A percentile compares a stretch with the other conserved stretches of the same genome.
Conservation (phyloP, 2,329 filamentous ascomycete species). For the Scedosporium dehoogii region DNA sequence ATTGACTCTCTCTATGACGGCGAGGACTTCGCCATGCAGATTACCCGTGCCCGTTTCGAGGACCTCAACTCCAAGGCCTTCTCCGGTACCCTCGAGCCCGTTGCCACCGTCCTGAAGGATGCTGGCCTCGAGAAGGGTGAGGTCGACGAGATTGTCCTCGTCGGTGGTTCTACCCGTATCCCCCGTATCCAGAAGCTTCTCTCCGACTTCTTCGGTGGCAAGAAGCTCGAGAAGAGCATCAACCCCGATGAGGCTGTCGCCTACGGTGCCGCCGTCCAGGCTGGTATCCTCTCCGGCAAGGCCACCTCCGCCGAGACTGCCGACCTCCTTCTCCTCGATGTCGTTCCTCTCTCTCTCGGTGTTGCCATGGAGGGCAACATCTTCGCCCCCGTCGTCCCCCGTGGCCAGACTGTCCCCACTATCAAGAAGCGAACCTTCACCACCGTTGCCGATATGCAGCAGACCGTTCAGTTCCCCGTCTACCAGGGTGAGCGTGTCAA, state of each 20-base stretch:
- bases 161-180: constrained; percentile 98
- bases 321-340: constrained; percentile 91
- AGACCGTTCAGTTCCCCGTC: constrained; percentile 82
- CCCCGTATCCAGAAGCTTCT: constrained; percentile 98
- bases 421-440: constrained; percentile 88
- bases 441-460: constrained; percentile 68
- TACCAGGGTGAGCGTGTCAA: constrained; percentile 96
- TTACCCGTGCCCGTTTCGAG: constrained; percentile 98
- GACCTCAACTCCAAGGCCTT: constrained; percentile 96
- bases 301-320: constrained; percentile 89
- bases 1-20: constrained; percentile 98
- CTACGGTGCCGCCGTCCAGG: constrained; percentile 97
- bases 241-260: constrained; percentile 99
- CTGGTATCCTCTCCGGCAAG: constrained; percentile 97
- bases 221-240: constrained; percentile 99
- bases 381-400: constrained; percentile 85
- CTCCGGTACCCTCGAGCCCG: constrained; percentile 84
- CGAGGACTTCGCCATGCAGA: constrained; percentile 93
- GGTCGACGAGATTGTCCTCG: constrained; percentile 97
- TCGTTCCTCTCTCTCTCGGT: constrained; percentile 92
- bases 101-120: constrained; percentile 95
- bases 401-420: constrained; percentile 65
- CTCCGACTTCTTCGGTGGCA: constrained; percentile 97
- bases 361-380: constrained; percentile 99
- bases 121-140: constrained; percentile 76